Evolutionary conservation across 805 yeast genomes (phyloP), one percentile per base, ranked within the genome.

Genomic region (Yamadazyma phyllophila): DNA sequence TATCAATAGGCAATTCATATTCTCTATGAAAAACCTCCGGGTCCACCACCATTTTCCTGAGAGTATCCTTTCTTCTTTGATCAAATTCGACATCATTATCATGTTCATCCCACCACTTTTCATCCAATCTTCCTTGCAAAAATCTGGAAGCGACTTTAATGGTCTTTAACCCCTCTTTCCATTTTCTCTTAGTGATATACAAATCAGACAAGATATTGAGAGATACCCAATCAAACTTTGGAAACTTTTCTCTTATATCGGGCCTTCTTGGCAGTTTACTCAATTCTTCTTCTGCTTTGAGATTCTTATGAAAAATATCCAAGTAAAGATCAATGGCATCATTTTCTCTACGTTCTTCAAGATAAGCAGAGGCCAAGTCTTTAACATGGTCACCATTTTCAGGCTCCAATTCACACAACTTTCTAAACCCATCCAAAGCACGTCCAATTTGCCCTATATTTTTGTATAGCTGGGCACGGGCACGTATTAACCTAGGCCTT

Each of bases 11-110:
- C 15, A 94, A 64, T 7, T 74, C 63, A 53, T 65, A 80, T 57
- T 59, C 27, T 47, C 47, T 48, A 1, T 34, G 24, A 15, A 26
- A 36, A 35, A 57, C 55, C 5, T 39, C 37, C 1, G 41, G 44
- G 4, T 33, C 38, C 1, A 43, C 46, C 73, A 31, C 65, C 51
- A 45, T 41, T 17, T 48, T 76, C 49, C 92, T 68, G 1, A 51
- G 33, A 1, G 36, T 20, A 12, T 47, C 51, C 10, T 26, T 26
- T 50, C 95, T 68, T 58, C 95, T 74, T 17, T 73, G 78, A 61
- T 92, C 97, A 65, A 85, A 92, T 63, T 92, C 98, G 0, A 87
- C 68, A 61, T 92, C 98, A 51, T 82, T 83, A 12, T 66, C 68
- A 4, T 56, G 53, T 7, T 79, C 83, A 50, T 81, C 82, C 92